phyloP scores from a whole-genome alignment of 441 rosid genomes.

The Corymbia citriodora region DNA sequence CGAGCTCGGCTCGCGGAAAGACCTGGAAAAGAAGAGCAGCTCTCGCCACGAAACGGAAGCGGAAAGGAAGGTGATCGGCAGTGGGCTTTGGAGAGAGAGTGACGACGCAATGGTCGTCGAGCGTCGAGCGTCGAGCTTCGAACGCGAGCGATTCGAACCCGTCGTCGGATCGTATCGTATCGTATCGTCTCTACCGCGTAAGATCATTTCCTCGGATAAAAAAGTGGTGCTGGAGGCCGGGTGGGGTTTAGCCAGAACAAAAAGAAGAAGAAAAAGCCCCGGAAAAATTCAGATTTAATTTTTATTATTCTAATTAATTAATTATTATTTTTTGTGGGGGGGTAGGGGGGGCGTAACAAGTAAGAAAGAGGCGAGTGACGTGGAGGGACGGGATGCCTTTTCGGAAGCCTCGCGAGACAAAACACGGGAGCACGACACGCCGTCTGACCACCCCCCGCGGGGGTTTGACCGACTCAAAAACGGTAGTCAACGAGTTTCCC shows the following conservation, averaged over 20 bases:
- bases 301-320: background rate
- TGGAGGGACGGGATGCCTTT: background rate
- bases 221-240: background rate
- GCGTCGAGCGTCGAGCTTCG: background rate
- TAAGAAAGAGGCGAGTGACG: background rate
- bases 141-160: background rate
- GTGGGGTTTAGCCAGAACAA: background rate
- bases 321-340: background rate
- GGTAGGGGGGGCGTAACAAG: background rate
- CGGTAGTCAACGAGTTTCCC: background rate
- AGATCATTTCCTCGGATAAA: background rate
- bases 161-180: background rate
- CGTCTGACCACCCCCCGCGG: background rate
- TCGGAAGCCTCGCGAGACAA: background rate
- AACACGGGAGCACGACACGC: background rate
- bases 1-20: background rate
- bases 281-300: background rate
- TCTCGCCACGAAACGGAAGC: background rate
- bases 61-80: background rate
- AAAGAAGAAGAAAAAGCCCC: background rate
- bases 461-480: background rate
- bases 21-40: background rate
- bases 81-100: background rate
- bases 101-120: background rate
- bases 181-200: background rate